Percentiles rank a stretch among this genome's conserved stretches.
phyloP scores from a whole-genome alignment of 768 basidiomycete genomes.

The Suillus subluteus region DNA sequence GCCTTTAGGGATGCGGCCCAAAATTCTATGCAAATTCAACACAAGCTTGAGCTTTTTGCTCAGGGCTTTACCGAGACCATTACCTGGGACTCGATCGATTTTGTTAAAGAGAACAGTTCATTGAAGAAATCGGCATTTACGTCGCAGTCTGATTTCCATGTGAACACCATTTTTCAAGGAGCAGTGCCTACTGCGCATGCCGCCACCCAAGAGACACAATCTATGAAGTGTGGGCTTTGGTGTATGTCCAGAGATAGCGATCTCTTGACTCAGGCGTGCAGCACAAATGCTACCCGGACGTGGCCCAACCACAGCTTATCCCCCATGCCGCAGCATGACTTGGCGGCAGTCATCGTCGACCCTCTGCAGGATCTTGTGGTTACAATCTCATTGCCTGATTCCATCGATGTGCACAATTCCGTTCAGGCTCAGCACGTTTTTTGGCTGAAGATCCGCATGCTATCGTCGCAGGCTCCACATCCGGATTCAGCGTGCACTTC shows the following conservation, averaged over 20 bases:
- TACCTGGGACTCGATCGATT: background rate
- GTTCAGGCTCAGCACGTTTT: background rate
- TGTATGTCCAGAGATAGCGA: background rate
- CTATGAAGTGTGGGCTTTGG: constrained; percentile 2
- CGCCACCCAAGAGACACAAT: background rate
- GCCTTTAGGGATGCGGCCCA: background rate
- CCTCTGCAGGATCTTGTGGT: constrained; percentile 1
- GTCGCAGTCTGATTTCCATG: background rate
- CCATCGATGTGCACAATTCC: background rate
- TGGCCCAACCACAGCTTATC: background rate
- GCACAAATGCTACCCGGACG: background rate
- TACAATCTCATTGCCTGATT: background rate
- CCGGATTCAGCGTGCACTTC: background rate
- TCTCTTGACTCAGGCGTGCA: background rate
- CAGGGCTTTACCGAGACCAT: background rate
- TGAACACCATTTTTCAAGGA: background rate
- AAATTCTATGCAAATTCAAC: background rate
- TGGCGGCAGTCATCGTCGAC: background rate
- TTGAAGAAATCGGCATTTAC: background rate
- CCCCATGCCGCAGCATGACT: too few species aligned
- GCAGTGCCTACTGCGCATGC: too few species aligned
- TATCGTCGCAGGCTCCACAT: background rate
- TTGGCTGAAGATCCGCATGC: background rate
- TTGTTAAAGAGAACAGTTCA: background rate
- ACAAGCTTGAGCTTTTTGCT: background rate